phyloP scores from a whole-genome alignment of 129 eudicot species.

The Flaveria robusta region DNA sequence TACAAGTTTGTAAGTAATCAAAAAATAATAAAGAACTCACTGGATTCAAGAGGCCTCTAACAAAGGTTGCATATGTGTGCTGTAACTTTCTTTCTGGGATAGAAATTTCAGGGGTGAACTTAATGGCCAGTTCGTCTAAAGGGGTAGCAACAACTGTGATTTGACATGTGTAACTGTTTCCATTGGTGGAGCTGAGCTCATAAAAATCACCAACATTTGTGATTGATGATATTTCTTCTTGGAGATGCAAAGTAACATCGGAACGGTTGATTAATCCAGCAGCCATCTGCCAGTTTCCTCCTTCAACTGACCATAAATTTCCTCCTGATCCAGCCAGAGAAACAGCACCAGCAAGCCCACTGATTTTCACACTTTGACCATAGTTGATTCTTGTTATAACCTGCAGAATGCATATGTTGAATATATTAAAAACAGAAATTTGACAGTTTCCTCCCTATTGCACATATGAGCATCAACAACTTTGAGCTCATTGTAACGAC shows the following conservation, averaged over 20 bases:
- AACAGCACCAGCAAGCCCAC: conserved; percentile 98
- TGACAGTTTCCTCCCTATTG: too few relatives aligned
- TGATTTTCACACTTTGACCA: conserved; percentile 84
- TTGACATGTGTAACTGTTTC: conserved; percentile 73
- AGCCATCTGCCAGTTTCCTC: conserved; percentile 98
- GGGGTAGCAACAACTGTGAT: conserved; percentile 89
- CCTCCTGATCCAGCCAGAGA: conserved; percentile 95
- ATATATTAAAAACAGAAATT: conserved; percentile 3
- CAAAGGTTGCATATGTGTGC: conserved; percentile 86
- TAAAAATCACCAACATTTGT: conserved; percentile 55
- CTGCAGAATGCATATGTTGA: conserved; percentile 42
- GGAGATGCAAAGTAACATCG: conserved; percentile 70
- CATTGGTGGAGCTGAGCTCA: conserved; percentile 70
- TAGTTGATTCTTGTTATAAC: conserved; percentile 90
- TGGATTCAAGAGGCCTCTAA: conserved; percentile 84
- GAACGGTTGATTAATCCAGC: conserved; percentile 78
- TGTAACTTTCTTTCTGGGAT: conserved; percentile 81
- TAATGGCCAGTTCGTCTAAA: conserved; percentile 67
- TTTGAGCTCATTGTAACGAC: neutral
- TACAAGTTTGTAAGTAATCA: conserved; percentile 7
- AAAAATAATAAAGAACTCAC: conserved; percentile 45
- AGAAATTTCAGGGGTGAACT: conserved; percentile 59
- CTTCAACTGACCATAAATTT: conserved; percentile 81
- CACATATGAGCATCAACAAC: too few relatives aligned
- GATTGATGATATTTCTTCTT: conserved; percentile 76